Evolutionary conservation across 495 filamentous ascomycete species (phyloP), one percentile per base, ranked within the genome.

Genomic region (Daldinia decipiens): DNA sequence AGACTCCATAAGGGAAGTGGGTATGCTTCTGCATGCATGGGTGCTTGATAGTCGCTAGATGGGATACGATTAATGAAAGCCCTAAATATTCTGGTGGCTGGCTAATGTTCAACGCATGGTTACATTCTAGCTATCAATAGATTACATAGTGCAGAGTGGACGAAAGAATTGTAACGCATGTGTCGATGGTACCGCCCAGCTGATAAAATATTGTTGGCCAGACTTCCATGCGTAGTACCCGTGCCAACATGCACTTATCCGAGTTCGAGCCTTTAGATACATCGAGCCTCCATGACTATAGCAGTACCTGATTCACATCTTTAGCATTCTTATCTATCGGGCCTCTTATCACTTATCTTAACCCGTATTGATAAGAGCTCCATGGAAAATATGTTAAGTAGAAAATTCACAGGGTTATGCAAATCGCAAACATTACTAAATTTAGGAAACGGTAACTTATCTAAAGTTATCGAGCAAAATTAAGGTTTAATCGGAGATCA

Each of bases 371-470:
- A 7, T 34, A 17, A 43, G 40, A 11, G 7, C 17, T 45, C 9
- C n/a, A 24, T 45, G n/a, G n/a, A 9, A 45, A 45, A 21, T 11
- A 36, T 4, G 34, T 36, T 12, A 36, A 36, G 34, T 36, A 36
- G 11, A 36, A 13, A 4, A 13, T 13, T 36, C 0, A 9, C 32
- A 40, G 5, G 38, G 38, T 39, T 39, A 15, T 17, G 39, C 19
- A n/a, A n/a, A n/a, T 43, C 1, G 4, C 2, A 17, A n/a, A 43
- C 5, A n/a, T 5, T 24, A 4, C 17, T 24, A 47, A 47, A 47
- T 47, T 47, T 47, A 47, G 19, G 17, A 24, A 24, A 24, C 43
- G 43, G 43, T 19, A 47, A 24, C 43, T 47, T 47, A 47, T 47
- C 43, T 47, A 47, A 47, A 47, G 43, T 47, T 47, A 47, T 47